Evolutionary conservation across 371 early-diverging fungal genomes (phyloP).

Genomic region (Mucor piriformis): DNA sequence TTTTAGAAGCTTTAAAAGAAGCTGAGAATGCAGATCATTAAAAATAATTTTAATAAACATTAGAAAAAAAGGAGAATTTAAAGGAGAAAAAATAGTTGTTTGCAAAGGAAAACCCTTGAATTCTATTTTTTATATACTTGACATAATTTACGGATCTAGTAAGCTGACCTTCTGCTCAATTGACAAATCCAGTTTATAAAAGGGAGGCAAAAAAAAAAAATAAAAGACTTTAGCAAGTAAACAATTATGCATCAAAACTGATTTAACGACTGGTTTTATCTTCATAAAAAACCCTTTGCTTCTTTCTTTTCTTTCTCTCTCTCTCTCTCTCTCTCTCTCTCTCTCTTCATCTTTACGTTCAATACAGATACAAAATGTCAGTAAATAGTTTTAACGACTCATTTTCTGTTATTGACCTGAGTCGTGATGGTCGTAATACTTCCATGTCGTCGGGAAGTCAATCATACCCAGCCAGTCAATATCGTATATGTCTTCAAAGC

Average conservation of each 20-base stretch:
- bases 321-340: background rate
- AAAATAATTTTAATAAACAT: background rate
- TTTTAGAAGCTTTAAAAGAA: conserved; percentile 37
- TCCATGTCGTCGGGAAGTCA: conserved; percentile 6
- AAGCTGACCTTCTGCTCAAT: background rate
- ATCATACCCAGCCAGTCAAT: background rate
- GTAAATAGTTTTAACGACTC: conserved; percentile 5
- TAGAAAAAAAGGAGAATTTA: background rate
- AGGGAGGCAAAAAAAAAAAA: background rate
- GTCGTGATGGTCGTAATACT: background rate
- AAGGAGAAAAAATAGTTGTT: background rate
- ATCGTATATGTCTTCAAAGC: conserved; percentile 21
- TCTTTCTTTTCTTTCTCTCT: background rate
- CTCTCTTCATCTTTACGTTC: background rate
- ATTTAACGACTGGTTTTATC: background rate
- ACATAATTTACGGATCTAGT: background rate
- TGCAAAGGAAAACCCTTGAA: background rate
- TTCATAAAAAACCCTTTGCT: background rate
- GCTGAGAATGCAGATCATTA: conserved; percentile 18
- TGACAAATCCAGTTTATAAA: background rate
- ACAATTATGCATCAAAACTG: background rate
- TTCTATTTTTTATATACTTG: background rate
- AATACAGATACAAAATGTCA: conserved; percentile 7
- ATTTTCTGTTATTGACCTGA: conserved; percentile 16
- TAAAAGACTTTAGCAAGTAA: background rate